A percentile compares a stretch with the other conserved stretches of the same genome.
Conservation (phyloP, 2,329 filamentous ascomycete genomes). For the Cytospora schulzeri region DNA sequence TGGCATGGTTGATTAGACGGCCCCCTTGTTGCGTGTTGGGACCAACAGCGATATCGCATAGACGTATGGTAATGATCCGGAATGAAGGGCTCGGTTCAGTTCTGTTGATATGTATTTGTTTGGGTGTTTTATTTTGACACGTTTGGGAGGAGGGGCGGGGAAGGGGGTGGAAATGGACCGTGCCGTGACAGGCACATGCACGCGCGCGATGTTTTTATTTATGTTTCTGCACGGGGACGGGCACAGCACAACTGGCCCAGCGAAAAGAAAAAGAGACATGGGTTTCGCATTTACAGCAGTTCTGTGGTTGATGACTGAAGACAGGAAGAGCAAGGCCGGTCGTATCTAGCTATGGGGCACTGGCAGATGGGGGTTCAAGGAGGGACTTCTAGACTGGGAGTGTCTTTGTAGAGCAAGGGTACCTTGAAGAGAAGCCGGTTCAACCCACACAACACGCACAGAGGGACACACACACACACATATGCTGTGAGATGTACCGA, state of each 20-base stretch:
- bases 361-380: neutral
- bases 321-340: neutral
- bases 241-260: neutral
- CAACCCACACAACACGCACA: neutral
- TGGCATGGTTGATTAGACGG: slow-evolving; percentile 48
- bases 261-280: neutral
- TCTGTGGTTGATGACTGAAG: neutral
- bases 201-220: neutral
- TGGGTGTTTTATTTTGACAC: neutral
- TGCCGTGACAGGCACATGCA: neutral
- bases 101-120: neutral
- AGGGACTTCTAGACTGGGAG: neutral
- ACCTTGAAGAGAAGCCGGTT: neutral
- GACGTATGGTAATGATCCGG: neutral
- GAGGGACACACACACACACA: neutral
- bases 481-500: neutral
- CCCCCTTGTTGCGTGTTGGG: neutral
- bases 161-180: neutral
- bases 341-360: neutral
- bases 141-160: neutral
- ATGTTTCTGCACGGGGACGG: neutral
- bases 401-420: neutral
- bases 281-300: neutral
- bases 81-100: neutral
- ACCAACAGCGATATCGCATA: neutral